Conservation (phyloP, 495 filamentous ascomycete genomes). For the Podospora pseudoanserina region DNA sequence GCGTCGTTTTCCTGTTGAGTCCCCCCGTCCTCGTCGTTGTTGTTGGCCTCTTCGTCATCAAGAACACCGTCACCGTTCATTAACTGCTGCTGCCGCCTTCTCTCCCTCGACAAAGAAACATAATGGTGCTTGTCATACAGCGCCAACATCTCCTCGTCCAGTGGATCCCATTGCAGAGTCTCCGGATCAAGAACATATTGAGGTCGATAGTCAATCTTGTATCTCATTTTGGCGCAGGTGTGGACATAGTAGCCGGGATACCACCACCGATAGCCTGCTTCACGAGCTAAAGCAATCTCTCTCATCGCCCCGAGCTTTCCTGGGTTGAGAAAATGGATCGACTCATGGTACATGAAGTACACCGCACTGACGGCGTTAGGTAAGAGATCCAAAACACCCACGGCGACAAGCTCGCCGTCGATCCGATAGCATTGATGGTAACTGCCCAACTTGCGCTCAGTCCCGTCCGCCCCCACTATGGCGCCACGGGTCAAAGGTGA, state of each 20-base stretch:
- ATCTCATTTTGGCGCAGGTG: slow-evolving; percentile 55
- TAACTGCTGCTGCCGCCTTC: slow-evolving; percentile 31
- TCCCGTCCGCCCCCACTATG: slow-evolving; percentile 40
- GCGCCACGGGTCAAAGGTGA: slow-evolving; percentile 65
- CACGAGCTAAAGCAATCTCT: slow-evolving; percentile 75
- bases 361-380: slow-evolving; percentile 87
- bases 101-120: slow-evolving; percentile 58
- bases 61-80: slow-evolving; percentile 22
- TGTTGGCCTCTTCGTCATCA: not conserved
- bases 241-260: slow-evolving; percentile 53
- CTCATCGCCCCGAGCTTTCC: slow-evolving; percentile 86
- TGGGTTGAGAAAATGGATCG: slow-evolving; percentile 72
- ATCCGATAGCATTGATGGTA: slow-evolving; percentile 94
- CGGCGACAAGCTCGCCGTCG: slow-evolving; percentile 81
- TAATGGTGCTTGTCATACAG: slow-evolving; percentile 65
- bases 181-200: slow-evolving; percentile 82
- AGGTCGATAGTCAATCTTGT: slow-evolving; percentile 84
- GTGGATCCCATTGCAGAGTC: slow-evolving; percentile 66
- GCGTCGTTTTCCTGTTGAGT: slow-evolving; percentile 13
- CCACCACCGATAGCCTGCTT: slow-evolving; percentile 65
- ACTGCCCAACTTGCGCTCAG: slow-evolving; percentile 67
- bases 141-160: slow-evolving; percentile 62
- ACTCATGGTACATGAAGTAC: slow-evolving; percentile 90
- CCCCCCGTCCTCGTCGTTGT: not conserved
- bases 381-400: slow-evolving; percentile 84